These are phyloP conservation scores for Phytophthora ohioensis DNA, from an alignment of 352 stramenopile species.

Conservation along the genomic window DNA sequence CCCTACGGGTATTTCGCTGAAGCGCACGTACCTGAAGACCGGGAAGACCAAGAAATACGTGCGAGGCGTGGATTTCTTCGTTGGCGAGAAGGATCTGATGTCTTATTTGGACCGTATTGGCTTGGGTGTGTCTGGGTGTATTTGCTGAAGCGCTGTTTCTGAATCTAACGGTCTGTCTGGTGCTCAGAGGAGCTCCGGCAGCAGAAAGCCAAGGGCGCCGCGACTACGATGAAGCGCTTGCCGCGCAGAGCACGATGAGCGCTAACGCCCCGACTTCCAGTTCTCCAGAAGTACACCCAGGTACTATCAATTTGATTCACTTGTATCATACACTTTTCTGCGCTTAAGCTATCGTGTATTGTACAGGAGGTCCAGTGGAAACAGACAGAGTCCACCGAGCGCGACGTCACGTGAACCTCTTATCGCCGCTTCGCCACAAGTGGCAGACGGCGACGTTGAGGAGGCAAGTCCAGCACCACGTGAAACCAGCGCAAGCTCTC, in stretches of 20 bases:
- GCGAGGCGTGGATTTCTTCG: slow-evolving; percentile 14
- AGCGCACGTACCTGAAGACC: slow-evolving; percentile 5
- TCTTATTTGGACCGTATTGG: slow-evolving; percentile 6
- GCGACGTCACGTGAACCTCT: not conserved
- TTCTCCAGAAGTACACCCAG: not conserved
- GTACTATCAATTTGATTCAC: not conserved
- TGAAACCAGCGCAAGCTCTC: too few species aligned
- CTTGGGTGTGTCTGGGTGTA: not conserved
- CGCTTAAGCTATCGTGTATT: not conserved
- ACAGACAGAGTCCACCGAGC: not conserved
- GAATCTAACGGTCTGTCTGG: not conserved
- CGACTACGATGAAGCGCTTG: too few species aligned
- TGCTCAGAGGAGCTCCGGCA: not conserved
- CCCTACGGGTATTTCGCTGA: not conserved
- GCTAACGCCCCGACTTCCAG: too few species aligned
- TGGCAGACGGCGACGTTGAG: not conserved
- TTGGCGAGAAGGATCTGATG: slow-evolving; percentile 14
- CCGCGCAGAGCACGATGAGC: not conserved
- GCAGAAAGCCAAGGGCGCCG: not conserved
- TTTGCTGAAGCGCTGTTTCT: too few species aligned
- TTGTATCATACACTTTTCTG: not conserved
- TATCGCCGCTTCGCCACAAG: not conserved
- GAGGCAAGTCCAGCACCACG: too few species aligned
- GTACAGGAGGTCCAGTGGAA: not conserved
- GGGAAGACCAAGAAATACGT: slow-evolving; percentile 24